Conservation (phyloP, 257 asterid genomes). For the Solanum habrochaites region DNA sequence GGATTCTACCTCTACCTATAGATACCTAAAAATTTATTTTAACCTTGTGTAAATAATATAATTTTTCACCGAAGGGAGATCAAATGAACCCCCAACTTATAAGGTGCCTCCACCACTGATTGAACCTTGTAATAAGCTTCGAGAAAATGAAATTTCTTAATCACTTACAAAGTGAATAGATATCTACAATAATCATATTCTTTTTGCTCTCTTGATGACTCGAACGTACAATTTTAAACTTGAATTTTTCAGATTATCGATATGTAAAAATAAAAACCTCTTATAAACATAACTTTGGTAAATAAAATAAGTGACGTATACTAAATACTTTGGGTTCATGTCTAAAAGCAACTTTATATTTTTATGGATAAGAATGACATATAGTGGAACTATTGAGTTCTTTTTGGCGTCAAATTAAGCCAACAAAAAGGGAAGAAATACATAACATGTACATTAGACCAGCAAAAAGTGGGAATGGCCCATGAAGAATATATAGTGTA, state of each 20-base stretch:
- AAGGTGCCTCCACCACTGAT: not conserved
- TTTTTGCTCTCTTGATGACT: not conserved
- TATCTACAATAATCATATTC: not conserved
- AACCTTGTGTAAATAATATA: too few species aligned
- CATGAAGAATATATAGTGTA: not conserved
- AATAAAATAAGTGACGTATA: not conserved
- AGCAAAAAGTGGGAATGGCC: not conserved
- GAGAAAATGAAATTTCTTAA: not conserved
- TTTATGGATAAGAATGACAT: not conserved
- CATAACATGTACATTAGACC: not conserved
- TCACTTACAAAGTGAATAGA: not conserved
- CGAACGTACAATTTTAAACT: too few species aligned
- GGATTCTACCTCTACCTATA: too few species aligned
- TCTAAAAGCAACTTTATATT: not conserved
- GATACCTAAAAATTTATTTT: too few species aligned
- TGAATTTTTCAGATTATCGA: not conserved
- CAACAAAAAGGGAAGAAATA: not conserved
- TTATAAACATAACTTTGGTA: not conserved
- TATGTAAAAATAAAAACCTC: not conserved
- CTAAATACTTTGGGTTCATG: not conserved
- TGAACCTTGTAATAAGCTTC: not conserved
- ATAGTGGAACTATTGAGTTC: not conserved
- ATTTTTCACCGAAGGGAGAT: too few species aligned
- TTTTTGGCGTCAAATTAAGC: not conserved
- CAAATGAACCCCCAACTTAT: too few species aligned